Evolutionary conservation across 208 protist species (phyloP).

Genomic region (Herpetomonas samuelpessoai): DNA sequence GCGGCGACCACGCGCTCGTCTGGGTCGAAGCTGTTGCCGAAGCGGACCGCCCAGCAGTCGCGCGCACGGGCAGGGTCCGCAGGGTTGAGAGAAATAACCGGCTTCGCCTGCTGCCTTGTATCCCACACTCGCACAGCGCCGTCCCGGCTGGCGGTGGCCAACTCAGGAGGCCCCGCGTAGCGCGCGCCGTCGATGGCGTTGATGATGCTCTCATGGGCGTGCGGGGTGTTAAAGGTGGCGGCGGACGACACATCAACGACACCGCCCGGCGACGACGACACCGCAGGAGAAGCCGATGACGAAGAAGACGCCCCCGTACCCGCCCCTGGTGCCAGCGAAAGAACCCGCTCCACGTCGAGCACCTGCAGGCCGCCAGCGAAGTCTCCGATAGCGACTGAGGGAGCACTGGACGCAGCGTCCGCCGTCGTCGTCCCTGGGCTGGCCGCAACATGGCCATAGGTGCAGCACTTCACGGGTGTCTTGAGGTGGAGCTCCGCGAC

Average conservation of each 20-base stretch:
- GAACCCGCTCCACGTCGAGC: slow-evolving; percentile 72
- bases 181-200: slow-evolving; percentile 93
- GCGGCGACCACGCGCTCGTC: slow-evolving; percentile 90
- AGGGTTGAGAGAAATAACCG: slow-evolving; percentile 83
- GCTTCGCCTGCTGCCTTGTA: slow-evolving; percentile 76
- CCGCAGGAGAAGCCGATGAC: too few species aligned
- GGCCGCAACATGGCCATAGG: slow-evolving; percentile 71
- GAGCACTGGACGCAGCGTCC: neutral
- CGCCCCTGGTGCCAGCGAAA: neutral
- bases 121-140: slow-evolving; percentile 94
- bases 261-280: slow-evolving; percentile 4
- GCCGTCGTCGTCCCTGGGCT: slow-evolving; percentile 10
- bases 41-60: slow-evolving; percentile 93
- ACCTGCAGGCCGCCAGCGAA: slow-evolving; percentile 85
- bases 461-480: slow-evolving; percentile 90
- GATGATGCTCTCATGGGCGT: slow-evolving; percentile 92
- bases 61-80: slow-evolving; percentile 49
- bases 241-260: slow-evolving; percentile 32
- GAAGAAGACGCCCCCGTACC: neutral
- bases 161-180: slow-evolving; percentile 81
- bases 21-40: slow-evolving; percentile 90
- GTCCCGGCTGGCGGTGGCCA: slow-evolving; percentile 87
- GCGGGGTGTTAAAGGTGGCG: slow-evolving; percentile 47
- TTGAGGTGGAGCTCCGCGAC: slow-evolving; percentile 49
- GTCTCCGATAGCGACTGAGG: slow-evolving; percentile 77